Conservation (phyloP, 805 yeast species). For the Debaryomyces prosopidis region DNA sequence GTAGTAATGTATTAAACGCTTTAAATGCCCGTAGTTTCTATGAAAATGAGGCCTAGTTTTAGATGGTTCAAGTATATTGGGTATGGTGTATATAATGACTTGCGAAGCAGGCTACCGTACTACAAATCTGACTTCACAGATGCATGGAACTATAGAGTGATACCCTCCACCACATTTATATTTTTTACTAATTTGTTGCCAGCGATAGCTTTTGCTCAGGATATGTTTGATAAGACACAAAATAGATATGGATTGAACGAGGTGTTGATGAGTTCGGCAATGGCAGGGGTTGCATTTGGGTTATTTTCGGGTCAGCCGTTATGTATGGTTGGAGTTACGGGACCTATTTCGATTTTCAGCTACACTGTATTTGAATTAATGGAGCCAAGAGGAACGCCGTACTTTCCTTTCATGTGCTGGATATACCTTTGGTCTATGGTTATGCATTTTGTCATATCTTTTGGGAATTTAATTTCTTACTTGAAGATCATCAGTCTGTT, state of each 20-base stretch:
- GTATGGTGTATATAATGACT: conserved; percentile 55
- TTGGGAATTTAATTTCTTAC: conserved; percentile 64
- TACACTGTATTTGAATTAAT: conserved; percentile 83
- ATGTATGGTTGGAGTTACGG: conserved; percentile 96
- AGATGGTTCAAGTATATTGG: conserved; percentile 27
- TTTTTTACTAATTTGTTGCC: conserved; percentile 91
- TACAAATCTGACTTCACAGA: conserved; percentile 81
- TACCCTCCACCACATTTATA: conserved; percentile 80
- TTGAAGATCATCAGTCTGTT: conserved; percentile 73
- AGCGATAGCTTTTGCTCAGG: conserved; percentile 95
- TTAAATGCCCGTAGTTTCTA: too few relatives aligned
- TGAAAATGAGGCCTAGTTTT: not conserved
- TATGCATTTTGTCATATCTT: conserved; percentile 72
- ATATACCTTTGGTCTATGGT: conserved; percentile 87
- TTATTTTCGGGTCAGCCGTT: conserved; percentile 85
- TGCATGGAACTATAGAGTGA: conserved; percentile 80
- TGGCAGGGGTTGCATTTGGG: conserved; percentile 90
- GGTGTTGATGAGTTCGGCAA: conserved; percentile 75
- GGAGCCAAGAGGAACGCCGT: conserved; percentile 52
- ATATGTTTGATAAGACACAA: conserved; percentile 90
- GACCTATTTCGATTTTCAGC: conserved; percentile 90
- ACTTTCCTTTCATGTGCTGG: conserved; percentile 96
- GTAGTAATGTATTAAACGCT: too few relatives aligned
- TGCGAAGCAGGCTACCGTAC: conserved; percentile 57
- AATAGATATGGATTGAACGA: conserved; percentile 92